These are phyloP conservation scores for Malassezia restricta DNA, from an alignment of 1,284 basidiomycete genomes.

Conservation along the genomic window DNA sequence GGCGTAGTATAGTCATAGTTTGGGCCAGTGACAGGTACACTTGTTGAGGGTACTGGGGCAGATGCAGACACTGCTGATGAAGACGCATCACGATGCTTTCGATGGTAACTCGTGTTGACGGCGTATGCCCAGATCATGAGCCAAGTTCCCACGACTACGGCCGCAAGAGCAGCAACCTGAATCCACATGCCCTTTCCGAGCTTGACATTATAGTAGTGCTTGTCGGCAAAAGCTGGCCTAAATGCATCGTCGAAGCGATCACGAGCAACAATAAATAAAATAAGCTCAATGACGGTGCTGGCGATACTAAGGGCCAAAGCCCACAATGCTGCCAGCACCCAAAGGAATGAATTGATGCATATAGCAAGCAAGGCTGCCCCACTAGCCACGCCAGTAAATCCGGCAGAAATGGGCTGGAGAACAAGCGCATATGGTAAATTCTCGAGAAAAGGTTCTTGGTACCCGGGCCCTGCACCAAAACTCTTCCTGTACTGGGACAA, in stretches of 20 bases:
- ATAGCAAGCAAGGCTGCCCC: conserved; percentile 29
- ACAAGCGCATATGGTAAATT: conserved; percentile 31
- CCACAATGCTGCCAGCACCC: conserved; percentile 28
- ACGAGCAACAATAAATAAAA: conserved; percentile 27
- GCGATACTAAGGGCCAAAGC: conserved; percentile 26
- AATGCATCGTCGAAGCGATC: conserved; percentile 7
- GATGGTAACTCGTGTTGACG: conserved; percentile 17
- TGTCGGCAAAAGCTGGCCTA: background rate
- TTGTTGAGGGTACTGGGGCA: background rate
- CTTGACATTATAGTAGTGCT: conserved; percentile 4
- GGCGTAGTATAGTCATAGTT: conserved; percentile 15
- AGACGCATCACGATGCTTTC: background rate
- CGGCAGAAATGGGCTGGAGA: conserved; percentile 30
- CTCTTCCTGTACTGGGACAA: background rate
- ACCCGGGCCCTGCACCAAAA: background rate
- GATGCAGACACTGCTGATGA: background rate
- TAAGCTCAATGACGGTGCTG: conserved; percentile 26
- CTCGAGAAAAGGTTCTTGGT: conserved; percentile 18
- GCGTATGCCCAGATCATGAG: conserved; percentile 22
- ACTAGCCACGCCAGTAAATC: conserved; percentile 29
- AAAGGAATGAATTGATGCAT: conserved; percentile 31
- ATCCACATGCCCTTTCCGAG: conserved; percentile 33
- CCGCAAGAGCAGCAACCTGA: conserved; percentile 31
- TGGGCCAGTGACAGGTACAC: conserved; percentile 1
- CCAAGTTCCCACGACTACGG: conserved; percentile 27